Percentiles rank a stretch among this genome's conserved stretches.
Evolutionary conservation across 2,329 filamentous ascomycete species (phyloP).

Genomic region (Mycosphaerella sp.): DNA sequence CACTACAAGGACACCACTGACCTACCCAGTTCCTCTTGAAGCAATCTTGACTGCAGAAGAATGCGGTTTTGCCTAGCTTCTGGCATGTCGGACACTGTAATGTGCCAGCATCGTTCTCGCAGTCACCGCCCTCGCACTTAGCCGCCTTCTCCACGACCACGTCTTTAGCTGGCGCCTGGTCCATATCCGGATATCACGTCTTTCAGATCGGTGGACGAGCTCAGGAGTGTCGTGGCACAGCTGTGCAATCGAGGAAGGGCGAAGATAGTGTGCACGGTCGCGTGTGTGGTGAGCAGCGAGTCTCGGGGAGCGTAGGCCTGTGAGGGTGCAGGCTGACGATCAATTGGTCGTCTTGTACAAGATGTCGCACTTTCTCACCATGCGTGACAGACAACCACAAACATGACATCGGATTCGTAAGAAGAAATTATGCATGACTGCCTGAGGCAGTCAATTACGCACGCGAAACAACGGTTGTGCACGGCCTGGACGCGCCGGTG

Average conservation of each 20-base stretch:
- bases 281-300: background rate
- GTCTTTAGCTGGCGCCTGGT: constrained; percentile 33
- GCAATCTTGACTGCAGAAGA: constrained; percentile 97
- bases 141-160: constrained; percentile 45
- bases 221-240: background rate
- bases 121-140: constrained; percentile 76
- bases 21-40: constrained; percentile 98
- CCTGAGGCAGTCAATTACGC: background rate
- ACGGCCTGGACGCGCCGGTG: constrained; percentile 1
- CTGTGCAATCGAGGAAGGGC: background rate
- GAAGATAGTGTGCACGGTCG: background rate
- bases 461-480: background rate
- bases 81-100: constrained; percentile 94
- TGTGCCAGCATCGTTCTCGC: constrained; percentile 75
- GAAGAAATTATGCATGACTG: background rate
- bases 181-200: constrained; percentile 17
- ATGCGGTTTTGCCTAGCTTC: constrained; percentile 84
- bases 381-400: background rate
- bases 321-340: background rate
- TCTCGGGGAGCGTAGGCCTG: background rate
- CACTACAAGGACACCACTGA: constrained; percentile 22
- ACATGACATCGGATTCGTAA: background rate
- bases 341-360: background rate
- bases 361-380: background rate
- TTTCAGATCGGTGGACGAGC: background rate